Evolutionary conservation across 2,329 filamentous ascomycete genomes (phyloP).

Genomic region (Botrytis deweyae): DNA sequence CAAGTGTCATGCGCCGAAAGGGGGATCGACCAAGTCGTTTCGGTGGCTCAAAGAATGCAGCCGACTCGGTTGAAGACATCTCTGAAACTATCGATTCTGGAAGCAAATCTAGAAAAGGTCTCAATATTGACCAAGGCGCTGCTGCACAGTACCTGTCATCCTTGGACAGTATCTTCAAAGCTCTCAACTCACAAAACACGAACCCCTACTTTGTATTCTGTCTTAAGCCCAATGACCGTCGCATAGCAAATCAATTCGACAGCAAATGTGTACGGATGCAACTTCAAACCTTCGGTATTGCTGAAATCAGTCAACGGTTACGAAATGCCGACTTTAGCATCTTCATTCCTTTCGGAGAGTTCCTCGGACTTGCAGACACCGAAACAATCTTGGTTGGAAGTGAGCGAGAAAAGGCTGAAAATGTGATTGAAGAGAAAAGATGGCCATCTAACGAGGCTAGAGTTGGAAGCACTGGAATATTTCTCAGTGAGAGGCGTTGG

Average conservation of each 20-base stretch:
- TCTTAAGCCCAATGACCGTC: constrained; percentile 91
- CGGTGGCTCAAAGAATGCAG: constrained; percentile 34
- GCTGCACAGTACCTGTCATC: constrained; percentile 89
- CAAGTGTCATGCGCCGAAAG: constrained; percentile 86
- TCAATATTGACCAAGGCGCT: constrained; percentile 72
- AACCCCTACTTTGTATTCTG: constrained; percentile 98
- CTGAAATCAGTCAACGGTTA: constrained; percentile 91
- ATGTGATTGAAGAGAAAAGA: constrained; percentile 85
- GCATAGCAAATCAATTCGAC: constrained; percentile 98
- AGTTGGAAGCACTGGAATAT: constrained; percentile 88
- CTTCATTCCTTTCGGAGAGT: constrained; percentile 94
- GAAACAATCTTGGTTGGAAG: constrained; percentile 86
- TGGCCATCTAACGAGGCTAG: constrained; percentile 92
- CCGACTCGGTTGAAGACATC: constrained; percentile 43
- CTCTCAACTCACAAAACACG: constrained; percentile 75
- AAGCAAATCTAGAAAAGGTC: constrained; percentile 42
- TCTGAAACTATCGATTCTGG: constrained; percentile 49
- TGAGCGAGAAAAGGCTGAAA: constrained; percentile 86
- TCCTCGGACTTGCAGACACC: constrained; percentile 81
- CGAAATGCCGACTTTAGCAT: constrained; percentile 93
- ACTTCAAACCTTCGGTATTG: constrained; percentile 92
- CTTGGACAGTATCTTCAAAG: constrained; percentile 87
- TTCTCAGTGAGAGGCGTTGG: constrained; percentile 95
- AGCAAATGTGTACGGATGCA: constrained; percentile 97
- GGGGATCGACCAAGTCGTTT: constrained; percentile 40